Evolutionary conservation across 139 green algal species (phyloP).

Genomic region (Micromonas pusilla): DNA sequence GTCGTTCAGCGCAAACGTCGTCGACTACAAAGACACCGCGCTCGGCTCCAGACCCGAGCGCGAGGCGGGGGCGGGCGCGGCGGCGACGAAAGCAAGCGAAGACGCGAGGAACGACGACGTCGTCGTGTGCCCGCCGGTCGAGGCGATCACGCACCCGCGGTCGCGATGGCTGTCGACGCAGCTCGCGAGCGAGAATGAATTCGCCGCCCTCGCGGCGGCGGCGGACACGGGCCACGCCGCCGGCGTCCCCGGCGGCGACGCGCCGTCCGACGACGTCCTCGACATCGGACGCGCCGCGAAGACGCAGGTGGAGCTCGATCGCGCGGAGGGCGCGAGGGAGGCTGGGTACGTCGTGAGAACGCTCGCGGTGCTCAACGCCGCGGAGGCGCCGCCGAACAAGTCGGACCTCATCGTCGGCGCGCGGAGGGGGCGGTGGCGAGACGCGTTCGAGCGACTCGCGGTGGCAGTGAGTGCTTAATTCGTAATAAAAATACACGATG

Average conservation of each 20-base stretch:
- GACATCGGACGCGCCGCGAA: conserved; percentile 34
- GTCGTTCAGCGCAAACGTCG: conserved; percentile 45
- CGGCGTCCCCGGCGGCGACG: conserved; percentile 2
- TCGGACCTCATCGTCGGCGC: conserved; percentile 50
- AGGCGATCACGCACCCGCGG: conserved; percentile 43
- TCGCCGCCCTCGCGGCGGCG: conserved; percentile 41
- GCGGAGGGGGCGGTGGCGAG: background rate
- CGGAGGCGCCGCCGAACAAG: conserved; percentile 43
- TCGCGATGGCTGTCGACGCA: conserved; percentile 36
- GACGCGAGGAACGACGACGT: background rate
- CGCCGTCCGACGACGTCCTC: background rate
- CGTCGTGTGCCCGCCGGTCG: background rate
- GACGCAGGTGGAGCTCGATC: conserved; percentile 50
- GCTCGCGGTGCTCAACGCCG: background rate
- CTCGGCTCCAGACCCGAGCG: no score
- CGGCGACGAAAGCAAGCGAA: background rate
- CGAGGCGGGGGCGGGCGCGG: no score
- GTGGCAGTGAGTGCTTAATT: no score
- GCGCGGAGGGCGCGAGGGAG: conserved; percentile 40
- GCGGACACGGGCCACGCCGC: conserved; percentile 29
- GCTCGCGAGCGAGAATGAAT: conserved; percentile 27
- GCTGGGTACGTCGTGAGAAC: conserved; percentile 41
- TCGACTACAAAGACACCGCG: no score
- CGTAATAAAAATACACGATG: no score
- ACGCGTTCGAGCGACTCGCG: background rate